Percentiles rank a stretch among this genome's conserved stretches.
Conservation (phyloP, 2,329 filamentous ascomycete species). For the Remersonia thermophila region DNA sequence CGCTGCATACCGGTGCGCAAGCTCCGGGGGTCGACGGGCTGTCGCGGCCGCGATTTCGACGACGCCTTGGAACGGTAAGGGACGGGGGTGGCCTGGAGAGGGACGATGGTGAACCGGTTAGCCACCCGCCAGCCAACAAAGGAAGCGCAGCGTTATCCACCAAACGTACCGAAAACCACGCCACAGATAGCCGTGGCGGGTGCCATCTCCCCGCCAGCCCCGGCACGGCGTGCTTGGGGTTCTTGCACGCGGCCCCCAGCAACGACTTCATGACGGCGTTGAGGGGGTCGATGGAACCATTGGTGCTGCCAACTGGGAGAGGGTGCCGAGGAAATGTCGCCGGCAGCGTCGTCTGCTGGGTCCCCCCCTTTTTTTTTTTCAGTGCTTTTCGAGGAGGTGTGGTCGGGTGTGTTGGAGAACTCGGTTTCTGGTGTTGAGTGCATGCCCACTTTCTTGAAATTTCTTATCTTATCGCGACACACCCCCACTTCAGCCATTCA, state of each 20-base stretch:
- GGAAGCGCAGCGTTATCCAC: no score
- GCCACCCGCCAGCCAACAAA: no score
- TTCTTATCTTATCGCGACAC: slow-evolving; percentile 1
- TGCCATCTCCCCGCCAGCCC: slow-evolving; percentile 1
- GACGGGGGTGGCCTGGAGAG: neutral
- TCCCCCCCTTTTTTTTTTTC: neutral
- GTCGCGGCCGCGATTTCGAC: neutral
- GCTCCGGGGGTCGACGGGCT: neutral
- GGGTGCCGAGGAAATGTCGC: slow-evolving; percentile 2
- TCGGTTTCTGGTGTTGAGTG: no score
- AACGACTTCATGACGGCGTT: slow-evolving; percentile 18
- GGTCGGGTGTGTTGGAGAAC: neutral
- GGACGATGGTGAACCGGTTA: no score
- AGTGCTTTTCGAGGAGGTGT: neutral
- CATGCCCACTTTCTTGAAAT: no score
- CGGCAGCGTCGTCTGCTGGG: no score
- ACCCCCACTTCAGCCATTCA: no score
- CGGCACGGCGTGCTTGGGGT: slow-evolving; percentile 6
- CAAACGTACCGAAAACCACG: neutral
- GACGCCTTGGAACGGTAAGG: neutral
- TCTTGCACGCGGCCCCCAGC: slow-evolving; percentile 9
- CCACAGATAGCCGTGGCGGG: neutral
- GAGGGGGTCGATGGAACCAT: slow-evolving; percentile 11
- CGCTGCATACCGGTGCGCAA: slow-evolving; percentile 4
- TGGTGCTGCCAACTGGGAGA: slow-evolving; percentile 3